A percentile compares a stretch with the other conserved stretches of the same genome.
Conservation (phyloP, 352 stramenopile genomes). For the Thalassiosira livingstoniorum region DNA sequence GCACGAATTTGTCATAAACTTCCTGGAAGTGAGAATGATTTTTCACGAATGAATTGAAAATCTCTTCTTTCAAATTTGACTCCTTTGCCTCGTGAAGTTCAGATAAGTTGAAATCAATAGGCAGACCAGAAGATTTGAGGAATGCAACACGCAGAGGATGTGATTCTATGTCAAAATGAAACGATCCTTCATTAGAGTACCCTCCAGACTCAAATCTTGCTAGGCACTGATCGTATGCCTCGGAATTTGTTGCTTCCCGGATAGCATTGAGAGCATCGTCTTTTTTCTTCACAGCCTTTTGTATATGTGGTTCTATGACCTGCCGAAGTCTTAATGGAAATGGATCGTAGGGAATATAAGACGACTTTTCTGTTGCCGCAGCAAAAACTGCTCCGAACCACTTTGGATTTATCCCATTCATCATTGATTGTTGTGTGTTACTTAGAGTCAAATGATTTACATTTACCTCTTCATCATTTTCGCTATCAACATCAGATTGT, state of each 20-base stretch:
- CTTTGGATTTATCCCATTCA: conserved; percentile 47
- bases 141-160: conserved; percentile 42
- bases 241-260: conserved; percentile 34
- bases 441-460: not conserved
- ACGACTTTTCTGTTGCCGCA: conserved; percentile 48
- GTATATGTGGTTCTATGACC: conserved; percentile 67
- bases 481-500: conserved; percentile 1
- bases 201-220: conserved; percentile 12
- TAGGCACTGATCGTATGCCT: conserved; percentile 30
- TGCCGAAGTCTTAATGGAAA: conserved; percentile 59
- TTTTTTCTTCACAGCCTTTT: conserved; percentile 56
- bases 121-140: conserved; percentile 28
- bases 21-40: conserved; percentile 53
- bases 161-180: conserved; percentile 41
- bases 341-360: conserved; percentile 56
- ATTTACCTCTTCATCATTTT: not conserved
- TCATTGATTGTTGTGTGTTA: conserved; percentile 1
- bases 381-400: conserved; percentile 71
- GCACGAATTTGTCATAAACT: conserved; percentile 66
- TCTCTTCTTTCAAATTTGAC: conserved; percentile 40
- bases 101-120: conserved; percentile 51
- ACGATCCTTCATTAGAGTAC: conserved; percentile 39
- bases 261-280: conserved; percentile 55
- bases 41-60: conserved; percentile 44
- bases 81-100: conserved; percentile 36